Evolutionary conservation across 805 yeast genomes (phyloP).

Genomic region (Saccharomycopsis schoenii): DNA sequence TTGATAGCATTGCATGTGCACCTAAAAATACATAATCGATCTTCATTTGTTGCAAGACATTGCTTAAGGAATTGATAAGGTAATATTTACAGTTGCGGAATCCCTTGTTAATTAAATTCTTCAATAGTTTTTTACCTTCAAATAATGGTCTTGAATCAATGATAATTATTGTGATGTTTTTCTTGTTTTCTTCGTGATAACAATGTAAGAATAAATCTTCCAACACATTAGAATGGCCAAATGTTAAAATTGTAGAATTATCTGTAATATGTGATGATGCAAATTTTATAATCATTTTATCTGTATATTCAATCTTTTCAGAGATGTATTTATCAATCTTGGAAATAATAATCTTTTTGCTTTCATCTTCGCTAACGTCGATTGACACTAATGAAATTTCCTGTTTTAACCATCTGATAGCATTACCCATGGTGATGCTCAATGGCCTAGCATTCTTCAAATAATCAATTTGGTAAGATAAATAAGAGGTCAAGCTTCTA

Average conservation of each 20-base stretch:
- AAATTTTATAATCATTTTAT: conserved; percentile 66
- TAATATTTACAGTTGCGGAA: conserved; percentile 64
- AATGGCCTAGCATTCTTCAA: conserved; percentile 85
- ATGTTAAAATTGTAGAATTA: conserved; percentile 75
- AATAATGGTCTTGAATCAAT: conserved; percentile 91
- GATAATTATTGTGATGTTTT: conserved; percentile 66
- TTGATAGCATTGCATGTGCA: conserved; percentile 94
- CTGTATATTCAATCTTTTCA: conserved; percentile 80
- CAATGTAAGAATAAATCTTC: conserved; percentile 64
- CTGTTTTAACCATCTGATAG: conserved; percentile 94
- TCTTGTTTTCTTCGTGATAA: conserved; percentile 46
- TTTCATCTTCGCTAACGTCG: conserved; percentile 55
- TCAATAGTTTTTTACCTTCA: conserved; percentile 78
- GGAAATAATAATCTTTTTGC: conserved; percentile 53
- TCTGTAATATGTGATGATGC: conserved; percentile 70
- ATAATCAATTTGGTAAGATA: conserved; percentile 88
- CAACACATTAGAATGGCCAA: conserved; percentile 81
- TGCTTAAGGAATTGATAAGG: conserved; percentile 66
- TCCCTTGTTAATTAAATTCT: conserved; percentile 49
- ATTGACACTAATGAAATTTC: conserved; percentile 77
- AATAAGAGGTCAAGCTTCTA: conserved; percentile 78
- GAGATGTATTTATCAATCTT: conserved; percentile 72
- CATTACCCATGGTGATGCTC: conserved; percentile 93
- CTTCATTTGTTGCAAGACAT: conserved; percentile 56
- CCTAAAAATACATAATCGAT: conserved; percentile 90